These are phyloP conservation scores for Pyrenopolyporus hunteri DNA, from an alignment of 495 filamentous ascomycete species.

Conservation along the genomic window DNA sequence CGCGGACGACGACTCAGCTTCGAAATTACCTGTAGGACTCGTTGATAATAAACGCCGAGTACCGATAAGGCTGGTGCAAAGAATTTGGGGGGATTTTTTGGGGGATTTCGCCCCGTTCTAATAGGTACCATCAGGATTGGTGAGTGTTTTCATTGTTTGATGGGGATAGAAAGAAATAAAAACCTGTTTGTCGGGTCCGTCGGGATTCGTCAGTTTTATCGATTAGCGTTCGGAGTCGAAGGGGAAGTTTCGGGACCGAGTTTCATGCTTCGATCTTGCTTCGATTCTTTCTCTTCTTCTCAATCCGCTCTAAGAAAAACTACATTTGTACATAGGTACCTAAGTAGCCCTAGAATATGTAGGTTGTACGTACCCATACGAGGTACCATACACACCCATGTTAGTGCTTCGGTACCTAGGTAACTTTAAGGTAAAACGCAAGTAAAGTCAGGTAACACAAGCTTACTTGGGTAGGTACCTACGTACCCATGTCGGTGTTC, in stretches of 20 bases:
- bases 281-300: no score
- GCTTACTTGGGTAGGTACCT: background rate
- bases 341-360: background rate
- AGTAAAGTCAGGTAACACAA: background rate
- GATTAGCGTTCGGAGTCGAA: constrained; percentile 17
- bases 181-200: constrained; percentile 13
- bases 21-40: background rate
- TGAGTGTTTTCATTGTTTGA: no score
- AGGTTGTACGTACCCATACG: background rate
- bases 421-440: no score
- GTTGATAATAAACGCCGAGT: constrained; percentile 9
- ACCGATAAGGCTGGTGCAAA: constrained; percentile 21
- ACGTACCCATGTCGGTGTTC: background rate
- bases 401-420: background rate
- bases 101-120: no score
- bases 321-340: no score
- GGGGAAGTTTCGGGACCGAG: constrained; percentile 28
- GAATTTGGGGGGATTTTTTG: no score
- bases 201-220: no score
- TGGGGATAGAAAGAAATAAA: constrained; percentile 11
- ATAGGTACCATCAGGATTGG: no score
- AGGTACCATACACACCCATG: no score
- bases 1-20: constrained; percentile 1
- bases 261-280: background rate
- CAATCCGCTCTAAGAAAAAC: no score